These are phyloP conservation scores for Plasmodium coatneyi DNA, from an alignment of 169 alveolate species.

Conservation along the genomic window DNA sequence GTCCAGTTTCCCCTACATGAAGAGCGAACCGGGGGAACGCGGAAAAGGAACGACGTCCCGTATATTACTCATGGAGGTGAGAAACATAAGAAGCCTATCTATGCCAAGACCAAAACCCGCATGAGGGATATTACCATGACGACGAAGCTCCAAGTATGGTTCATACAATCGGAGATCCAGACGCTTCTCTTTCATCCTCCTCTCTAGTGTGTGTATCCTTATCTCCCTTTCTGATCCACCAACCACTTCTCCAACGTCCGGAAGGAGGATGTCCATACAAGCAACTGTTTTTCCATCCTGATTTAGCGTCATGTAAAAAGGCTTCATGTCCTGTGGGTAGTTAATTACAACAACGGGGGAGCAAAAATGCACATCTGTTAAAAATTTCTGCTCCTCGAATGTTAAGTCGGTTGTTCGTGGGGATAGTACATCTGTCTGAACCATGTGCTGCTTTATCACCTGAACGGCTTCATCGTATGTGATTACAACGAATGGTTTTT, in stretches of 20 bases:
- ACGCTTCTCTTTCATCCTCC: conserved; percentile 88
- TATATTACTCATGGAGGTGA: conserved; percentile 97
- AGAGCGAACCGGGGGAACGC: conserved; percentile 83
- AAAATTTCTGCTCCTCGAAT: conserved; percentile 81
- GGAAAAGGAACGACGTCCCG: conserved; percentile 99
- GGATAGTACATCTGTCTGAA: conserved; percentile 86
- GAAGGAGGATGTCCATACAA: conserved; percentile 96
- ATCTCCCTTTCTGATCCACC: conserved; percentile 98
- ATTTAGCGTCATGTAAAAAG: conserved; percentile 95
- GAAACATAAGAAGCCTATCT: conserved; percentile 97
- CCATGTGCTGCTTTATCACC: conserved; percentile 75
- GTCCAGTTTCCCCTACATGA: conserved; percentile 13
- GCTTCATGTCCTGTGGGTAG: conserved; percentile 92
- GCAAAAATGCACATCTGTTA: conserved; percentile 88
- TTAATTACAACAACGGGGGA: conserved; percentile 85
- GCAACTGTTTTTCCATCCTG: conserved; percentile 94
- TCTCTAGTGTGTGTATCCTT: conserved; percentile 27
- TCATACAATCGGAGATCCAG: conserved; percentile 85
- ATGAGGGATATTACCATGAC: conserved; percentile 97
- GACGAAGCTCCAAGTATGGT: conserved; percentile 93
- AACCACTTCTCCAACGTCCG: conserved; percentile 96
- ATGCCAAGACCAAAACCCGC: conserved; percentile 99
- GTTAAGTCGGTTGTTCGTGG: conserved; percentile 86
- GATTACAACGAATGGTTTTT: conserved; percentile 51
- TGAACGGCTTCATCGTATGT: conserved; percentile 79